Percentiles rank a stretch among this genome's conserved stretches.
phyloP scores from a whole-genome alignment of 805 yeast species.

The Kazachstania viticola region DNA sequence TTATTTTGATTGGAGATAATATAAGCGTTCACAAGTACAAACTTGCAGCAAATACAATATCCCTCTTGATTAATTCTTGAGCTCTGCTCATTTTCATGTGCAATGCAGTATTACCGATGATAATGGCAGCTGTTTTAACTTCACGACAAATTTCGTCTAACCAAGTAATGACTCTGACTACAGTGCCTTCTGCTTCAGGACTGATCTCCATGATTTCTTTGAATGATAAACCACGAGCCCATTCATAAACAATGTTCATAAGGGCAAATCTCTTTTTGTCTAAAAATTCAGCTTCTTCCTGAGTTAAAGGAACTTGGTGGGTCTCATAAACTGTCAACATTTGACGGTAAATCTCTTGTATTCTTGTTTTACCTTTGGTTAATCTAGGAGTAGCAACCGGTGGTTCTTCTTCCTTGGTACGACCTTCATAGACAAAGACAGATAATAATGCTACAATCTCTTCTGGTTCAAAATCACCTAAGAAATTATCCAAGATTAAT shows the following conservation, averaged over 20 bases:
- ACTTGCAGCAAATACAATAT: constrained; percentile 94
- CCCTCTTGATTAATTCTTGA: constrained; percentile 90
- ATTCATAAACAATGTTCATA: constrained; percentile 89
- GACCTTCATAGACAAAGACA: constrained; percentile 86
- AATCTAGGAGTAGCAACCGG: constrained; percentile 62
- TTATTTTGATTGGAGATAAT: too few relatives aligned
- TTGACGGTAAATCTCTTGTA: constrained; percentile 56
- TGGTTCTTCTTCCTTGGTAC: constrained; percentile 48
- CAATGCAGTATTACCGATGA: constrained; percentile 85
- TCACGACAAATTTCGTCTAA: constrained; percentile 92
- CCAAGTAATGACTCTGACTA: constrained; percentile 89
- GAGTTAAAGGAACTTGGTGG: constrained; percentile 62
- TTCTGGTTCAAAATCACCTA: constrained; percentile 88
- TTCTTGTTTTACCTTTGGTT: constrained; percentile 55
- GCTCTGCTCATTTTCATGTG: constrained; percentile 85
- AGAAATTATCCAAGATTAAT: constrained; percentile 76
- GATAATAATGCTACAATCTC: constrained; percentile 93
- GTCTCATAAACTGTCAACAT: constrained; percentile 50
- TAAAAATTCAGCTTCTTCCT: constrained; percentile 76
- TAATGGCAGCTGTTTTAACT: constrained; percentile 85
- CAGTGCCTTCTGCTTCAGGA: constrained; percentile 89
- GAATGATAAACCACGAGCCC: constrained; percentile 94
- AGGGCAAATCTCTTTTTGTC: constrained; percentile 81
- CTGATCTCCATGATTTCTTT: constrained; percentile 84
- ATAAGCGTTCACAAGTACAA: constrained; percentile 51